Percentiles rank a stretch among this genome's conserved stretches.
phyloP scores from a whole-genome alignment of 805 yeast species.

The Ascoidea tarda region DNA sequence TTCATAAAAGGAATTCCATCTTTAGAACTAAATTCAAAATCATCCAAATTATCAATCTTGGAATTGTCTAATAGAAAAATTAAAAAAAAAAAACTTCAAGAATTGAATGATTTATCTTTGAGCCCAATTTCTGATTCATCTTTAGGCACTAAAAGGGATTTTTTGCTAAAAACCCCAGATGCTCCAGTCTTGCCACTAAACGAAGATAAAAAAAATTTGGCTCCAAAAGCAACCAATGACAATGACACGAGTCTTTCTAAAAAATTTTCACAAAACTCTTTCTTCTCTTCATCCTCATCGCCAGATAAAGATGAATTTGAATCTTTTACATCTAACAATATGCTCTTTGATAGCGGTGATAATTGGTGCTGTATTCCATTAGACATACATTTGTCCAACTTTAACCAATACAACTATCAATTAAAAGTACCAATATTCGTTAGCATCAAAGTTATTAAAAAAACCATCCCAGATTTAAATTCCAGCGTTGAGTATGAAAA shows the following conservation, averaged over 20 bases:
- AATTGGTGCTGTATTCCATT: background rate
- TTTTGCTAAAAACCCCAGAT: too few relatives aligned
- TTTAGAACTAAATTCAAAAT: background rate
- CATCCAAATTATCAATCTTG: background rate
- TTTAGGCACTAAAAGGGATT: too few relatives aligned
- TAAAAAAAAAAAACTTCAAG: background rate
- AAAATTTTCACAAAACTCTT: background rate
- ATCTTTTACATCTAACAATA: too few relatives aligned
- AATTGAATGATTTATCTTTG: too few relatives aligned
- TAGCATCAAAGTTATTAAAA: background rate
- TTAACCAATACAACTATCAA: too few relatives aligned
- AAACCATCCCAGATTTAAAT: background rate
- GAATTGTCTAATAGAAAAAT: background rate
- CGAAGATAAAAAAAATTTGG: too few relatives aligned
- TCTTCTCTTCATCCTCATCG: background rate
- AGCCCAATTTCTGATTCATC: background rate
- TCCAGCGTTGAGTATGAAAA: background rate
- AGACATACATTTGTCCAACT: background rate
- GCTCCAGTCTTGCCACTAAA: background rate
- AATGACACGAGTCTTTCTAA: background rate
- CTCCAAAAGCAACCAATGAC: background rate
- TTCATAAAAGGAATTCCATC: background rate
- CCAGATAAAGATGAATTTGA: background rate
- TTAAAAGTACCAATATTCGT: background rate
- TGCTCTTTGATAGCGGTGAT: background rate